Base-by-base conservation (phyloP, 106 monocot genomes). In the Hemerocallis citrina region DNA sequence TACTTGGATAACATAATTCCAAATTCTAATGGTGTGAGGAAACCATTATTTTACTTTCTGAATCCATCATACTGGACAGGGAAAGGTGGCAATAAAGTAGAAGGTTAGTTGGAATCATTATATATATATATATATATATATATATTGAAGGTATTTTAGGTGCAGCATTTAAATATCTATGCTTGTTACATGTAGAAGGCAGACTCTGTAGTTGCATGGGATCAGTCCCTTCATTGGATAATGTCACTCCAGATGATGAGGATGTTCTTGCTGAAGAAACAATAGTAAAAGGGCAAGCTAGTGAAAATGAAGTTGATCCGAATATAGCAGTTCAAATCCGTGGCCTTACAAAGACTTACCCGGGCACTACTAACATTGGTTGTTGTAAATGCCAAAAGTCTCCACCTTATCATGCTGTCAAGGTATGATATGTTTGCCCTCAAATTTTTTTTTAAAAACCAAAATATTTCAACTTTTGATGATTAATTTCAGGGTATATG, bases 1-100 rank as follows among this genome's bases (percentile, higher is more conserved):
- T 93, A 93, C 68, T 77, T 89, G 19, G 88, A 93, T 63, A 93
- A 93, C 55, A 79, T 93, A 49, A 35, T 93, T 57, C 85, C 88
- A 31, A 82, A 93, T 62, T 38, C 77, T 48, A 80, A 69, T 67
- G 93, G 93, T 55, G 85, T 93, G 48, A 85, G 93, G 25, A 93
- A 93, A 75, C 68, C 93, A 29, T 6, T 75, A 0, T 73, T 85
- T 59, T 93, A 93, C 50, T 93, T 93, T 72, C 32, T 89, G 54
- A 79, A 67, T 47, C 82, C 76, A 63, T 84, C 79, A 29, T 93
- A 89, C 67, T 93, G 88, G 93, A 85, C 77, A 27, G 93, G 93
- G 16, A 82, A 68, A 50, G 93, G 81, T 61, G 92, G 88, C 52
- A 72, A 71, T 59, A 89, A 80, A 47, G 79, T 72, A n/a, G 69